Evolutionary conservation across 768 basidiomycete genomes (phyloP).

Genomic region (Cytidiella melzeri): DNA sequence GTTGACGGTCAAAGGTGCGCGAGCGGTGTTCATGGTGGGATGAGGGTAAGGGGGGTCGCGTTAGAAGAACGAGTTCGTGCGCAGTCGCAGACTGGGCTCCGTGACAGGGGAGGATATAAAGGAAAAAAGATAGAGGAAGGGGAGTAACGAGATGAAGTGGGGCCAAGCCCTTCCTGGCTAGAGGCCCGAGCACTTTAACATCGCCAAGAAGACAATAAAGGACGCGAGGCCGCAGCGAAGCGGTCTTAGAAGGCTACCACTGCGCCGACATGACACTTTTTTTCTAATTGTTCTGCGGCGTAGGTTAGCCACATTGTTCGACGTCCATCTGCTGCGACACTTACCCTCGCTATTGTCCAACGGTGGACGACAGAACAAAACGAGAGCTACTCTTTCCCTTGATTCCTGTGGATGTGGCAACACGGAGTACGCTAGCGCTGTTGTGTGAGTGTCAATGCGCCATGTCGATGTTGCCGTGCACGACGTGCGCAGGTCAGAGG

Average conservation of each 20-base stretch:
- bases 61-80: background rate
- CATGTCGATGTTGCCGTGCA: background rate
- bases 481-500: background rate
- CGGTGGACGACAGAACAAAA: background rate
- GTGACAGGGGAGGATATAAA: background rate
- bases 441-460: background rate
- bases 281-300: background rate
- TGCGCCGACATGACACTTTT: background rate
- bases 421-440: background rate
- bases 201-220: background rate
- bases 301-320: background rate
- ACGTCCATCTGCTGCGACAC: background rate
- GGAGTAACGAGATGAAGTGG: no score
- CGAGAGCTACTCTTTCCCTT: background rate
- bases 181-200: background rate
- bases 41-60: background rate
- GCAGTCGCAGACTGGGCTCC: background rate
- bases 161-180: background rate
- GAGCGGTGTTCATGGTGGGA: background rate
- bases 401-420: background rate
- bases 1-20: constrained; percentile 30
- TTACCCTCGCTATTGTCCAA: background rate
- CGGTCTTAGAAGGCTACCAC: background rate
- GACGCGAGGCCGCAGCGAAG: background rate
- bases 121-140: no score